Base-by-base conservation (phyloP, 352 stramenopile species). In the Globisporangium acanthophoron region DNA sequence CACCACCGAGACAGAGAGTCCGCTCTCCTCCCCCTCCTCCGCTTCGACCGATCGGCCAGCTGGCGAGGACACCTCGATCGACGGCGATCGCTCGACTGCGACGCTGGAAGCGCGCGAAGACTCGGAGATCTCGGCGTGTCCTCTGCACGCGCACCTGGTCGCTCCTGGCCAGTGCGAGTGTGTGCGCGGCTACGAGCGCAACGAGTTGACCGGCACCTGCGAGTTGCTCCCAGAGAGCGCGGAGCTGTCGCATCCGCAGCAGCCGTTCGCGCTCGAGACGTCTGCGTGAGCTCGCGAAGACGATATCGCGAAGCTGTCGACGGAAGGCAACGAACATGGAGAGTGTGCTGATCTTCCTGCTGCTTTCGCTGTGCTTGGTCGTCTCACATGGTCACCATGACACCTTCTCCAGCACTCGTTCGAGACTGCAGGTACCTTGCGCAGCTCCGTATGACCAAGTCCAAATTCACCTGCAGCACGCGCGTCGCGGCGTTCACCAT, bases 161-260 rank as follows among this genome's bases (percentile, higher is more conserved):
- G 59, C 31, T 15, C 46, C 76, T 5, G 75, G 73, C 1, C 53
- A 74, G 13, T 86, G 76, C 52, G 76, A 81, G 56, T 84, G 76
- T 46, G 56, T 73, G 9, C 55, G 43, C 12, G 74, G 69, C 2
- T 88, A 74, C 49, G 64, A 73, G 24, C 44, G 67, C 3, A 78
- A 74, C 33, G 33, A 48, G 24, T 20, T 55, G 24, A 70, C 56
- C 5, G 66, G 48, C 18, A 56, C 27, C 39, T 86, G 75, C n/a
- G 69, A 85, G 6, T 63, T 73, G 12, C 60, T 62, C 8, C 39
- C 21, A 39, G 39, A 49, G 43, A 45, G 46, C 1, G 40, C 21
- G 3, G 52, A 58, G 27, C 43, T 43, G 35, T 45, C 16, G 24
- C 8, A 7, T 24, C 20, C 15, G 13, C 48, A 51, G 47, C 46